Percentiles rank a stretch among this genome's conserved stretches.
These are phyloP conservation scores for Ustilago shanxiensis DNA, from an alignment of 1,284 basidiomycete genomes.

Conservation along the genomic window DNA sequence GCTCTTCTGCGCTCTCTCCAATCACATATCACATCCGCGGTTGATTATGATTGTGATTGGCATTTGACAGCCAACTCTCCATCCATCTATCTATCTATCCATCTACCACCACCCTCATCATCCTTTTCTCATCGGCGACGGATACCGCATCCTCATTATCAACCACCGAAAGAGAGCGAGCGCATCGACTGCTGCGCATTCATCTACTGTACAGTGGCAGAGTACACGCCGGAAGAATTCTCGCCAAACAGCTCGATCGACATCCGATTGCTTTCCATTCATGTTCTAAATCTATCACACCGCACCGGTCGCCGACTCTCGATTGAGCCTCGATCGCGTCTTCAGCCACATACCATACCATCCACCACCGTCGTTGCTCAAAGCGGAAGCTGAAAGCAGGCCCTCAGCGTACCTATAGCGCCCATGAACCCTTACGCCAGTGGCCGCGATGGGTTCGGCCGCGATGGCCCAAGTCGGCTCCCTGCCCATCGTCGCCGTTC, in stretches of 20 bases:
- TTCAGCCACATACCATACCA: too few relatives aligned
- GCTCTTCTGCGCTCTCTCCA: not conserved
- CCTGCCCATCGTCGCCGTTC: conserved; percentile 22
- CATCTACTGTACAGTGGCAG: not conserved
- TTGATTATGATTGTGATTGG: not conserved
- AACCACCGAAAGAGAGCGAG: not conserved
- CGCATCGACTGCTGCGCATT: not conserved
- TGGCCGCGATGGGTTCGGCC: conserved; percentile 14
- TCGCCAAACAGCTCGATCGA: not conserved
- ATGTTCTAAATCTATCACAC: not conserved
- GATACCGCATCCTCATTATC: not conserved
- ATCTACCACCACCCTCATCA: not conserved
- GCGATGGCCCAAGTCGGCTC: conserved; percentile 13
- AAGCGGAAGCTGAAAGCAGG: not conserved
- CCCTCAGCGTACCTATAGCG: conserved; percentile 3
- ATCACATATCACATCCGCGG: conserved; percentile 2
- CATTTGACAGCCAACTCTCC: not conserved
- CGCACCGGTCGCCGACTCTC: not conserved
- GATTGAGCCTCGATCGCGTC: not conserved
- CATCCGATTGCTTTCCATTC: not conserved
- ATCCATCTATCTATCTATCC: too few relatives aligned
- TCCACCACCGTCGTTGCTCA: not conserved
- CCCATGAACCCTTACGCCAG: conserved; percentile 17
- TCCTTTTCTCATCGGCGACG: not conserved
- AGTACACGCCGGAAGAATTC: not conserved